These are phyloP conservation scores for Pichia sp. DNA, from an alignment of 1,139 yeast species.

Conservation along the genomic window DNA sequence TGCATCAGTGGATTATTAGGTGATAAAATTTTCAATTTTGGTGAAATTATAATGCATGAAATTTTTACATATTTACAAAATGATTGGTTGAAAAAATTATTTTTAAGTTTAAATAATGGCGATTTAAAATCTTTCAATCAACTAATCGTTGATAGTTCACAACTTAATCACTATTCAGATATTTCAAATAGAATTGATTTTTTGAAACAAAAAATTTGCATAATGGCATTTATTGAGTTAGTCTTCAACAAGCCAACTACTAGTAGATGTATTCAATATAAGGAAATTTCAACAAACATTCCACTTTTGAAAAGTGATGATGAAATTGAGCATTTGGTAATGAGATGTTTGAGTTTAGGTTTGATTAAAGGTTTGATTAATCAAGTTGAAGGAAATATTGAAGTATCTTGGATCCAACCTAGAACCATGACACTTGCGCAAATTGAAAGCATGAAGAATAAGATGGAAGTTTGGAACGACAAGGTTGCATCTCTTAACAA, in stretches of 20 bases:
- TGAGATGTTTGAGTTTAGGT: slow-evolving; percentile 82
- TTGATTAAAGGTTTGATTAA: slow-evolving; percentile 82
- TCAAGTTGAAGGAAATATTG: slow-evolving; percentile 72
- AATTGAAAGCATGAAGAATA: slow-evolving; percentile 66
- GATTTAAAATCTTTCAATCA: slow-evolving; percentile 55
- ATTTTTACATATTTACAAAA: slow-evolving; percentile 52
- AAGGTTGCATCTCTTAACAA: slow-evolving; percentile 62
- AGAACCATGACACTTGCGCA: slow-evolving; percentile 80
- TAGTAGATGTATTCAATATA: slow-evolving; percentile 65
- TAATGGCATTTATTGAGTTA: slow-evolving; percentile 85
- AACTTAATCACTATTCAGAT: slow-evolving; percentile 42
- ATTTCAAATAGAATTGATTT: slow-evolving; percentile 57
- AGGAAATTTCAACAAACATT: slow-evolving; percentile 65
- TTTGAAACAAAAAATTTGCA: slow-evolving; percentile 82
- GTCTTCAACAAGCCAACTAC: slow-evolving; percentile 74
- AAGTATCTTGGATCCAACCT: slow-evolving; percentile 93
- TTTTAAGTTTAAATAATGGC: slow-evolving; percentile 72
- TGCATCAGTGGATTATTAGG: slow-evolving; percentile 86
- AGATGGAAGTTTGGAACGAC: slow-evolving; percentile 70
- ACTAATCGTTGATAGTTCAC: slow-evolving; percentile 34
- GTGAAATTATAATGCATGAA: slow-evolving; percentile 89
- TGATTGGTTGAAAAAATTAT: slow-evolving; percentile 68
- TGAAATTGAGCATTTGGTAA: slow-evolving; percentile 83
- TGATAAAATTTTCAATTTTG: slow-evolving; percentile 89
- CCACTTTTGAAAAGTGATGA: slow-evolving; percentile 55